These are phyloP conservation scores for Laetiporus sulphureus DNA, from an alignment of 1,284 basidiomycete species.

Conservation along the genomic window DNA sequence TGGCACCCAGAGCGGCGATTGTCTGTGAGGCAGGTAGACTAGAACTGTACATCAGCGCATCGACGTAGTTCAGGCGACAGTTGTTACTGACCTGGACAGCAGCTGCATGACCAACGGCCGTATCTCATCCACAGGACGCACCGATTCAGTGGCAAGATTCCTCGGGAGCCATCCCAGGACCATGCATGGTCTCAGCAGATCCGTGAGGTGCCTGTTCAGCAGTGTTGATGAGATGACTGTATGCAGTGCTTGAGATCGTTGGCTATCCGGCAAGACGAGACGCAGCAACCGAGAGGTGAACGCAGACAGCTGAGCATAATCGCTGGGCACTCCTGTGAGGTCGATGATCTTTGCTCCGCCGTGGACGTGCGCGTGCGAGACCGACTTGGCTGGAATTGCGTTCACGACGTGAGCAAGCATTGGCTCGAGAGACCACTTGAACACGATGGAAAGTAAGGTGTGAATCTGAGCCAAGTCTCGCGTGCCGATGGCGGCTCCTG, in stretches of 20 bases:
- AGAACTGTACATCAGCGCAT: conserved; percentile 8
- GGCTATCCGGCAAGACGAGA: conserved; percentile 47
- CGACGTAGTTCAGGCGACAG: not conserved
- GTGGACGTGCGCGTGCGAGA: conserved; percentile 11
- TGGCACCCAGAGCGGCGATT: conserved; percentile 54
- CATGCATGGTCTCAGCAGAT: conserved; percentile 52
- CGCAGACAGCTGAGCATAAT: conserved; percentile 36
- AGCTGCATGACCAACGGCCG: conserved; percentile 48
- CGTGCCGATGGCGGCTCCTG: conserved; percentile 45
- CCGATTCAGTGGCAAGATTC: conserved; percentile 34
- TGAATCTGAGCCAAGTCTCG: conserved; percentile 58
- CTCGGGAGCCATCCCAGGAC: conserved; percentile 67
- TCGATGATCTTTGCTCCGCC: conserved; percentile 34
- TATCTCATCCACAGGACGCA: conserved; percentile 29
- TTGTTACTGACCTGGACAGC: conserved; percentile 29
- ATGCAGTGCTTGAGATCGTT: conserved; percentile 37
- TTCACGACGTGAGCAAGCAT: conserved; percentile 37
- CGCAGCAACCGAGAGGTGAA: conserved; percentile 36
- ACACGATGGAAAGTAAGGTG: conserved; percentile 56
- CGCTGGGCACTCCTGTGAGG: conserved; percentile 33
- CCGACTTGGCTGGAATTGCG: conserved; percentile 34
- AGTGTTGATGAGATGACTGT: conserved; percentile 57
- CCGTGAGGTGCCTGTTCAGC: conserved; percentile 48
- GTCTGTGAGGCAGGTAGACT: conserved; percentile 60
- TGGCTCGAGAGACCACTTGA: conserved; percentile 63